Evolutionary conservation across 306 rosid genomes (phyloP).

Genomic region (Glycine tomentella): DNA sequence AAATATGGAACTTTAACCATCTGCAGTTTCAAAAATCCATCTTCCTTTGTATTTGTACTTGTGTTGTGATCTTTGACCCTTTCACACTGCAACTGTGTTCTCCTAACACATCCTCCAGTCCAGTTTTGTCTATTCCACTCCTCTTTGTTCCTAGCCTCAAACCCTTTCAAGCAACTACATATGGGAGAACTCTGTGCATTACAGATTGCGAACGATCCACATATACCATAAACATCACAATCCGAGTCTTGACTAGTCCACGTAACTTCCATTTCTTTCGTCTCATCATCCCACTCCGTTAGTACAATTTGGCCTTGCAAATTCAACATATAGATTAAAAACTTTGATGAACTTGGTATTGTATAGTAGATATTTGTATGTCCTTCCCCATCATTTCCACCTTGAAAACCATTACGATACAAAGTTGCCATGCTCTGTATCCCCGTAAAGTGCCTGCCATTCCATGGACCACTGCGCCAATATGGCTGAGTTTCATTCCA

Average conservation of each 20-base stretch:
- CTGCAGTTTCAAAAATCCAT: conserved; percentile 46
- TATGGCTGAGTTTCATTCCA: conserved; percentile 35
- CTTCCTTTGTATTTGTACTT: neutral
- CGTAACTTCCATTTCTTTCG: neutral
- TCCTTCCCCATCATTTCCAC: conserved; percentile 7
- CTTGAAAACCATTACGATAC: conserved; percentile 11
- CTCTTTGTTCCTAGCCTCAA: conserved; percentile 32
- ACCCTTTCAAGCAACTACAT: conserved; percentile 63
- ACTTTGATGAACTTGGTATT: neutral
- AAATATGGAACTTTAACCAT: conserved; percentile 56
- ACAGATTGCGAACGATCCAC: conserved; percentile 58
- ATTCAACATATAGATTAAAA: neutral
- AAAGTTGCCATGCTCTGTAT: neutral
- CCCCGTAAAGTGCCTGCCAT: conserved; percentile 43
- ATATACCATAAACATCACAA: conserved; percentile 52
- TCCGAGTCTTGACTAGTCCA: neutral
- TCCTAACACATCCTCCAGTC: conserved; percentile 57
- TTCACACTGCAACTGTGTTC: conserved; percentile 10
- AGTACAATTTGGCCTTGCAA: conserved; percentile 25
- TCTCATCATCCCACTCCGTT: neutral
- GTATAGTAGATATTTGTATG: neutral
- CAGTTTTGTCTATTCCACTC: conserved; percentile 54
- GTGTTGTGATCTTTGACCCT: neutral
- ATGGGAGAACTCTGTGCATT: neutral
- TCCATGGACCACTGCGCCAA: conserved; percentile 62